phyloP scores from a whole-genome alignment of 257 asterid species.

The Solanum phureja region DNA sequence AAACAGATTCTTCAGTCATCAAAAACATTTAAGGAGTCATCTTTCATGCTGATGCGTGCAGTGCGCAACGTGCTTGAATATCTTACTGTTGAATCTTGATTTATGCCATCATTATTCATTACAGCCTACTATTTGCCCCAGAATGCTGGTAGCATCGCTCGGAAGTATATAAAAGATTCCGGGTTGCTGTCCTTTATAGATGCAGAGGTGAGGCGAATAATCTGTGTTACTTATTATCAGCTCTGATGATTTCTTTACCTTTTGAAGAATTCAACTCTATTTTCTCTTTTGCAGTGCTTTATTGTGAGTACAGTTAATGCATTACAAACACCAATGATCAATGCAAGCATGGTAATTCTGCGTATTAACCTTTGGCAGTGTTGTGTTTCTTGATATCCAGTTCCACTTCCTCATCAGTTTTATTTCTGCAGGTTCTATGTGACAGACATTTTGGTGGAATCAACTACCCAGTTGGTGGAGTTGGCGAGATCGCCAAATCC shows the following conservation, averaged over 20 bases:
- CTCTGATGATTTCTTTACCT: background rate
- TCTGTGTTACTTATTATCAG: background rate
- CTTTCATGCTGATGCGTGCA: background rate
- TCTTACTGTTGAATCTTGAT: constrained; percentile 2
- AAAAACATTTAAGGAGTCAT: background rate
- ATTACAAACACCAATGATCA: constrained; percentile 90
- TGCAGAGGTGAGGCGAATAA: constrained; percentile 59
- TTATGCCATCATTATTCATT: constrained; percentile 16
- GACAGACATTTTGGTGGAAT: constrained; percentile 99
- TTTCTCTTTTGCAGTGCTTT: constrained; percentile 61
- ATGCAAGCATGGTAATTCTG: constrained; percentile 88
- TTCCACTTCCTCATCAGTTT: constrained; percentile 1
- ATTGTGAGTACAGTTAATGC: constrained; percentile 95
- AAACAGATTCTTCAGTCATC: background rate
- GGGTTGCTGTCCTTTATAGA: constrained; percentile 79
- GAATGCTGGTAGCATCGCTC: constrained; percentile 90
- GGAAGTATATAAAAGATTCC: constrained; percentile 76
- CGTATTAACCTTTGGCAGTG: background rate
- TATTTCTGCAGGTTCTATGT: constrained; percentile 64
- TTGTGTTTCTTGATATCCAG: background rate
- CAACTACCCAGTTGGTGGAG: constrained; percentile 97
- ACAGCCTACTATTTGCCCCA: constrained; percentile 94
- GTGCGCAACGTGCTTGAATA: background rate
- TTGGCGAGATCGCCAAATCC: constrained; percentile 90
- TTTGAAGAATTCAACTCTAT: background rate